A percentile compares a stretch with the other conserved stretches of the same genome.
phyloP scores from a whole-genome alignment of 73 alveolate species.

The Paramecium sonneborni region DNA sequence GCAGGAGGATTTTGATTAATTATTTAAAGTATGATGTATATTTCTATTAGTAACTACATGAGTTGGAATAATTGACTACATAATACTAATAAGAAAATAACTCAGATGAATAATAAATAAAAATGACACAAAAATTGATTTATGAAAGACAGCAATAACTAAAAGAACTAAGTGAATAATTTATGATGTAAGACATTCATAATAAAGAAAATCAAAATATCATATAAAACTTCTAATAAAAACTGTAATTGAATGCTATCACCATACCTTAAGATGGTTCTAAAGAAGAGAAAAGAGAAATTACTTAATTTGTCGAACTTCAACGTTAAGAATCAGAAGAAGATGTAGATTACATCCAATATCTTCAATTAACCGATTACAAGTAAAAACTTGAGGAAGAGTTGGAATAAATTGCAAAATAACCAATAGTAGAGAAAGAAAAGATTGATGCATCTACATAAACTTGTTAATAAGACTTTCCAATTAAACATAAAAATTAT shows the following conservation, averaged over 20 bases:
- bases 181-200: background rate
- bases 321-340: background rate
- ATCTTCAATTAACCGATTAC: background rate
- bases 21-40: background rate
- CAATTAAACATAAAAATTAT: background rate
- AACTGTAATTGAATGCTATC: background rate
- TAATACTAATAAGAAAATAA: background rate
- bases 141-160: background rate
- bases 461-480: background rate
- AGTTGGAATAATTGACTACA: background rate
- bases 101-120: background rate
- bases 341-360: background rate
- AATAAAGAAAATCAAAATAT: background rate
- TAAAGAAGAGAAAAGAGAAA: background rate
- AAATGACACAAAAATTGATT: background rate
- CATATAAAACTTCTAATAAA: background rate
- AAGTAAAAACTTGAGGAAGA: background rate
- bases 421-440: background rate
- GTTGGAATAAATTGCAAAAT: background rate
- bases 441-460: background rate
- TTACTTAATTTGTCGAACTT: background rate
- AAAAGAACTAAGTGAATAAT: background rate
- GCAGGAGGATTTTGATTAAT: background rate
- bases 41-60: conserved; percentile 31
- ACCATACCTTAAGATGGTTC: background rate